phyloP scores from a whole-genome alignment of 208 protist species.

The Phytomonas sp. region DNA sequence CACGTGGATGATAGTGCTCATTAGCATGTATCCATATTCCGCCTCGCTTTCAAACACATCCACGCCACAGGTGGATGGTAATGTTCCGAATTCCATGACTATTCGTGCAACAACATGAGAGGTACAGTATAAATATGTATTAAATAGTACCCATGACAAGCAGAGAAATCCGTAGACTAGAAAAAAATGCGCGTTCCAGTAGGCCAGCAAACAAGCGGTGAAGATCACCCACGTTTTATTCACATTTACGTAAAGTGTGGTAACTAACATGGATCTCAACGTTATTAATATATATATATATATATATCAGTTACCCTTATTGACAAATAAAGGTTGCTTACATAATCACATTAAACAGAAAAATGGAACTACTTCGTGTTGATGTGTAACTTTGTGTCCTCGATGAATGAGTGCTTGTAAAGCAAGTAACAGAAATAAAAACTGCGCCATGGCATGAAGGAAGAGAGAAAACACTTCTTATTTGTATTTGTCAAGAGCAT shows the following conservation, averaged over 20 bases:
- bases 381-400: not conserved
- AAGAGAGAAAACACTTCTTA: not conserved
- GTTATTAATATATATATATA: not conserved
- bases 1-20: not conserved
- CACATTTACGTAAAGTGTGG: not conserved
- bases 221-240: not conserved
- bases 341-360: not conserved
- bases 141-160: not conserved
- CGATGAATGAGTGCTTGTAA: not conserved
- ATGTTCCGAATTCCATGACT: not conserved
- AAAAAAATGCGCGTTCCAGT: slow-evolving; percentile 1
- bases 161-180: not conserved
- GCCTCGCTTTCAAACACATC: not conserved
- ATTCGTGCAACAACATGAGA: not conserved
- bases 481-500: not conserved
- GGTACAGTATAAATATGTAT: not conserved
- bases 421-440: not conserved
- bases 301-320: not conserved
- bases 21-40: not conserved
- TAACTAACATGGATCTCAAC: not conserved
- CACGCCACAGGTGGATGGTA: not conserved
- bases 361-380: not conserved
- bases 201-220: not conserved
- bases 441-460: not conserved
- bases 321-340: not conserved